Evolutionary conservation across 768 basidiomycete species (phyloP).

Genomic region (Hypholoma sublateritium): DNA sequence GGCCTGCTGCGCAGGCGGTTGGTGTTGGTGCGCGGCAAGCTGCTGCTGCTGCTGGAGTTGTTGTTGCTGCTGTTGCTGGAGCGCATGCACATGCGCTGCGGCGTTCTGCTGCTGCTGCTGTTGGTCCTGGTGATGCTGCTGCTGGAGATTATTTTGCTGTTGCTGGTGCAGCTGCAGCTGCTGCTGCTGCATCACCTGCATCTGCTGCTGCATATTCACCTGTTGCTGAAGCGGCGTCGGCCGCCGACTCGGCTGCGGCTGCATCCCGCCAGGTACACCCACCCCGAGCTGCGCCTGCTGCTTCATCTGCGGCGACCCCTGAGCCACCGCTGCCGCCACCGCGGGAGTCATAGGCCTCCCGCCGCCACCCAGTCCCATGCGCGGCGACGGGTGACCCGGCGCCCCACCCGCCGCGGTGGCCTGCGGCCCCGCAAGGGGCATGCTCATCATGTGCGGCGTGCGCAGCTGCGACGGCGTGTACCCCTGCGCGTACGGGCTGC

Average conservation of each 20-base stretch:
- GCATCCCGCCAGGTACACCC: background rate
- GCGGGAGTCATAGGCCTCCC: background rate
- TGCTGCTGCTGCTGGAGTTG: background rate
- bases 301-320: conserved; percentile 5
- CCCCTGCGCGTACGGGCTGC: conserved; percentile 23
- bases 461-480: conserved; percentile 37
- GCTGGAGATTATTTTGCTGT: background rate
- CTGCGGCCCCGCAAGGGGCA: background rate
- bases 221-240: conserved; percentile 3
- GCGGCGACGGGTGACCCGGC: background rate
- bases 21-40: background rate
- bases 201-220: conserved; percentile 3
- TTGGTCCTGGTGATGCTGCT: background rate
- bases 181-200: background rate
- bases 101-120: conserved; percentile 3
- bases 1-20: background rate
- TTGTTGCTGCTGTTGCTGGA: background rate
- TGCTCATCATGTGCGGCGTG: background rate
- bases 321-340: background rate
- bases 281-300: conserved; percentile 5
- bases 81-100: background rate
- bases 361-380: background rate
- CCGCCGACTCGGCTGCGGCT: conserved; percentile 1
- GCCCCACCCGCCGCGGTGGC: background rate
- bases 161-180: background rate